A percentile compares a stretch with the other conserved stretches of the same genome.
phyloP scores from a whole-genome alignment of 805 yeast species.

The Saturnispora kantuleensis region DNA sequence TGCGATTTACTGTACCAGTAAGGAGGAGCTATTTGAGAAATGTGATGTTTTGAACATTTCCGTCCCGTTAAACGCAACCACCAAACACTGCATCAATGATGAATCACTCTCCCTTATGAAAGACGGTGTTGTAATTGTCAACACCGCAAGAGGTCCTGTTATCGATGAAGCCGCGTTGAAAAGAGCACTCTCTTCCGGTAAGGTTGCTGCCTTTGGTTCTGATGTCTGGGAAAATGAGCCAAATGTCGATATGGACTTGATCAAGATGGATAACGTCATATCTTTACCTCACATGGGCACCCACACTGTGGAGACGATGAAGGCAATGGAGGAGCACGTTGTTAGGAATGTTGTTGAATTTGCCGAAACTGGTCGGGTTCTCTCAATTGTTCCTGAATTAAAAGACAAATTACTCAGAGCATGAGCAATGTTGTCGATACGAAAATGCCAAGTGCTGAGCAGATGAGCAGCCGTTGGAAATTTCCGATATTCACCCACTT shows the following conservation, averaged over 20 bases:
- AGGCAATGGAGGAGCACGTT: slow-evolving; percentile 72
- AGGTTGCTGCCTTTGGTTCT: slow-evolving; percentile 56
- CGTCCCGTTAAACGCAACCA: slow-evolving; percentile 64
- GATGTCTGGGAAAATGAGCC: slow-evolving; percentile 78
- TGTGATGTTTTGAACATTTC: slow-evolving; percentile 68
- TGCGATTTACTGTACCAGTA: slow-evolving; percentile 53
- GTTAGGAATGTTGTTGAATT: slow-evolving; percentile 56
- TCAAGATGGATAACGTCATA: slow-evolving; percentile 56
- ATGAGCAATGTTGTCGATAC: not conserved
- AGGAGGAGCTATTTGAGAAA: slow-evolving; percentile 53
- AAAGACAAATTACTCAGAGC: slow-evolving; percentile 7
- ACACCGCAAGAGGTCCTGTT: slow-evolving; percentile 86
- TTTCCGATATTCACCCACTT: not conserved
- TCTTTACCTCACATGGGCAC: slow-evolving; percentile 90
- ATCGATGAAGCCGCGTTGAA: slow-evolving; percentile 56
- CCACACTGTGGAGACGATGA: slow-evolving; percentile 61
- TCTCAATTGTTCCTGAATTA: slow-evolving; percentile 76
- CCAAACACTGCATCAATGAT: slow-evolving; percentile 59
- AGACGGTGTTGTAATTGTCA: slow-evolving; percentile 65
- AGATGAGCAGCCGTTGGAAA: not conserved
- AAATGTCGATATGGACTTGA: slow-evolving; percentile 51
- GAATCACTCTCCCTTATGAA: slow-evolving; percentile 61
- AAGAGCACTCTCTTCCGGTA: slow-evolving; percentile 48
- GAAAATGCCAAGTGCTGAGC: not conserved
- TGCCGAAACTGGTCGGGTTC: slow-evolving; percentile 56